Base-by-base conservation (phyloP, 371 early-diverging fungal species). In the Basidiobolus meristosporus region DNA sequence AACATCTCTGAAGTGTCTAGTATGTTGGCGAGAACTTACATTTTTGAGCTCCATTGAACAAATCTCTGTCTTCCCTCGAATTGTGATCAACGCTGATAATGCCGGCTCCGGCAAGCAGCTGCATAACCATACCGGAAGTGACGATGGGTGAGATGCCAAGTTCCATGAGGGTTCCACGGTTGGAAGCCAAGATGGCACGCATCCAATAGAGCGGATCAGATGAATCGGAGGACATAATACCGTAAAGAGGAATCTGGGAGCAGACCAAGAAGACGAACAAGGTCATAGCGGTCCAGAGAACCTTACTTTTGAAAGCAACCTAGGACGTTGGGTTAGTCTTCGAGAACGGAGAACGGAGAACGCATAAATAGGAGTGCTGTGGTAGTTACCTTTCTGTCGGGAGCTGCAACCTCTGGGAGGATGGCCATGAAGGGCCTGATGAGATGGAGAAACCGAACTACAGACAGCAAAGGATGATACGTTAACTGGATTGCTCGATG, bases 161-260 rank as follows among this genome's bases (percentile, higher is more conserved):
- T 70, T 99, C 99, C 98, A 97, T 98, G 20, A 99, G 71, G 16
- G 99, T 99, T 52, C 99, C 99, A 54, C 99, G 77, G 71, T 96
- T 99, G 32, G 95, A 90, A 32, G 99, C 99, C 51, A 99, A 76
- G 60, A 99, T 97, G 38, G 90, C 90, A 63, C 99, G 85, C 77
- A 99, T 78, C 97, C 98, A 99, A 70, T 90, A 98, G 47, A 99
- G 73, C 28, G 99, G 99, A 65, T 96, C 96, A 28, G 91, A 82
- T 10, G 89, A 85, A 52, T 97, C 93, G 7, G 83, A 85, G 32
- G 92, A 91, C 81, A 96, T 87, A 60, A 99, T 98, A 45, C 99
- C 99, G 66, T 95, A 99, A 41, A 99, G 69, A 22, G 99, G 99
- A 39, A 99, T 88, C 65, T 99, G 99, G 18, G 99, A 98, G 67